Percentiles rank a stretch among this genome's conserved stretches.
phyloP scores from a whole-genome alignment of 306 rosid species.

The Vigna radiata region DNA sequence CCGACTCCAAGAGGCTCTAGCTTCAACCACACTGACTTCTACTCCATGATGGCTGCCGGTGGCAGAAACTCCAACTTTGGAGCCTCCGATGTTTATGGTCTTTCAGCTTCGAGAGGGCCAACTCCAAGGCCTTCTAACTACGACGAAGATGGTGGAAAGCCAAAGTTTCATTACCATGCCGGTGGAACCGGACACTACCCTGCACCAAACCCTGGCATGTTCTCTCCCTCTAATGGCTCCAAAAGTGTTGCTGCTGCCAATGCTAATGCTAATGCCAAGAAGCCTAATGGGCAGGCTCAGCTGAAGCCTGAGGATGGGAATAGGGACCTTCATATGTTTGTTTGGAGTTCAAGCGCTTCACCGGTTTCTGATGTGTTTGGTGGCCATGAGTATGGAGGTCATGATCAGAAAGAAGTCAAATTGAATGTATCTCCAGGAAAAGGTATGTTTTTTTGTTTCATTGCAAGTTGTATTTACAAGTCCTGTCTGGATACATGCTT shows the following conservation, averaged over 20 bases:
- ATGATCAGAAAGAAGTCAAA: conserved; percentile 81
- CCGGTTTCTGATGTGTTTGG: conserved; percentile 94
- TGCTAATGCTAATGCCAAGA: conserved; percentile 53
- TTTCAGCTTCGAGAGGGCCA: conserved; percentile 78
- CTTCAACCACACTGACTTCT: conserved; percentile 84
- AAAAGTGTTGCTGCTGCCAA: conserved; percentile 46
- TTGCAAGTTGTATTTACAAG: background rate
- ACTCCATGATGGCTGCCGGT: conserved; percentile 89
- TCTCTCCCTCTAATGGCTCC: conserved; percentile 64
- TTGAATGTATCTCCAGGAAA: conserved; percentile 74
- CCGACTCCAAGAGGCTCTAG: conserved; percentile 95
- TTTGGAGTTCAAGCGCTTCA: conserved; percentile 93
- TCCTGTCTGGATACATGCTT: background rate
- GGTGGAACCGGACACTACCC: conserved; percentile 72
- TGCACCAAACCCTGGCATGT: conserved; percentile 91
- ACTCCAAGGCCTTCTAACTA: conserved; percentile 86
- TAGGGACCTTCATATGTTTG: conserved; percentile 90
- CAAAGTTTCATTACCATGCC: conserved; percentile 54
- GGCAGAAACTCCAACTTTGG: conserved; percentile 85
- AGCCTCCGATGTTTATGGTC: conserved; percentile 73
- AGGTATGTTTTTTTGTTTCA: conserved; percentile 49
- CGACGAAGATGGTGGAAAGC: conserved; percentile 68
- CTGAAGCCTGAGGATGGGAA: conserved; percentile 62
- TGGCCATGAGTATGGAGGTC: conserved; percentile 68
- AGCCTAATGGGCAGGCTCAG: conserved; percentile 67